Evolutionary conservation across 441 rosid species (phyloP), one percentile per base, ranked within the genome.

Genomic region (Lepidium campestre): DNA sequence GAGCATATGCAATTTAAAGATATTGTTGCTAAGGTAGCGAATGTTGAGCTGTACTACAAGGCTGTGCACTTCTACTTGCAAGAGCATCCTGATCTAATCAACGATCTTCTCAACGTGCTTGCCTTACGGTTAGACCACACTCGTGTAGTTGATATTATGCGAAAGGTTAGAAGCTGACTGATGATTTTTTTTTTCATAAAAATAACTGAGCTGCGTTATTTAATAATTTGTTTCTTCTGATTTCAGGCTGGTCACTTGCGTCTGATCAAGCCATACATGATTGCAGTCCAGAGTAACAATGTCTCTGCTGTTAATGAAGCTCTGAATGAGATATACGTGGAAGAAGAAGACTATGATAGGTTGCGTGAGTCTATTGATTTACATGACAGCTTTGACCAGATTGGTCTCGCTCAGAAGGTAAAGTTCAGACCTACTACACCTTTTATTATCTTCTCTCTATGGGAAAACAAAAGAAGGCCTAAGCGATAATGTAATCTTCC

Each of bases 1-100:
- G 99, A 96, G 61, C 98, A 93, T 85, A 96, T 96, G 99, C 99
- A 96, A 65, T 96, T 93, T 69, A 96, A 96, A 80, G 99, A 96
- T 62, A 85, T 93, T 23, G 83, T 77, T 0, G 98, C 92, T 55
- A 96, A 96, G 82, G 98, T 93, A 78, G 99, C 97, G 4, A 95
- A 81, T 79, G 99, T 95, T 20, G 99, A 95, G 71, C 76, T 95
- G 23, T 95, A 95, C 73, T 95, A 95, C 65, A 95, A 95, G 85
- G 98, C 98, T 7, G 97, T 95, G 65, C 98, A 95, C 81, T 95
- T 95, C 81, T 95, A 96, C 80, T 77, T 96, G 83, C 96, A 93
- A 82, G 97, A 96, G 63, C 98, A 96, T 65, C 99, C 99, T 40
- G 98, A 95, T 80, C 77, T 90, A 15, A 89, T 95, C 72, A 95